phyloP scores from a whole-genome alignment of 2,329 filamentous ascomycete species.

The Atkinsonella hypoxylon region DNA sequence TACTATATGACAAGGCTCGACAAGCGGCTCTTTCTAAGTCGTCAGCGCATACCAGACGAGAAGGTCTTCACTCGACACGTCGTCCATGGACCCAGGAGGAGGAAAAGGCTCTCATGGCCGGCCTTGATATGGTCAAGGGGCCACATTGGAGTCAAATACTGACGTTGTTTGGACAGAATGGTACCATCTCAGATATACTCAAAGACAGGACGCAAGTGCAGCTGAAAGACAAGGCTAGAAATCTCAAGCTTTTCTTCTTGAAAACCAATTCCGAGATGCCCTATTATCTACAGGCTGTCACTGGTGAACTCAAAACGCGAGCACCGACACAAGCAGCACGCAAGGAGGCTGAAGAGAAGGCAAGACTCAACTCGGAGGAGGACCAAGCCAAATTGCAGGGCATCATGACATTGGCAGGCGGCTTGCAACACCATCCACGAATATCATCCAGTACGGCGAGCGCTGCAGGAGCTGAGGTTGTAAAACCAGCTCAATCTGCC shows the following conservation, averaged over 20 bases:
- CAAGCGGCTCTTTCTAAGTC: conserved; percentile 47
- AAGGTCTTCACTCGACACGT: conserved; percentile 49
- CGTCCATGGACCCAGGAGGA: conserved; percentile 83
- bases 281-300: conserved; percentile 76
- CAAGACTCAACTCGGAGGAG: conserved; percentile 44
- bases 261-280: conserved; percentile 89
- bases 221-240: conserved; percentile 83
- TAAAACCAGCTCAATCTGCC: conserved; percentile 22
- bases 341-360: conserved; percentile 55
- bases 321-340: conserved; percentile 63
- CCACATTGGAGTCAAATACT: conserved; percentile 92
- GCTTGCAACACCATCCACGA: conserved; percentile 32
- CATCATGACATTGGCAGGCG: conserved; percentile 43
- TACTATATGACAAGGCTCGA: conserved; percentile 45
- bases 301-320: conserved; percentile 77
- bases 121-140: conserved; percentile 77
- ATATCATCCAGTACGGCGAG: conserved; percentile 13
- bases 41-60: conserved; percentile 40
- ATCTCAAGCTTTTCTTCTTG: conserved; percentile 81
- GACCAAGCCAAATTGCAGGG: conserved; percentile 48
- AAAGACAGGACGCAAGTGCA: conserved; percentile 87
- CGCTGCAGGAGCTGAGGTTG: conserved; percentile 17
- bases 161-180: conserved; percentile 67
- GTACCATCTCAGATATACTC: conserved; percentile 68
- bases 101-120: conserved; percentile 80